A percentile compares a stretch with the other conserved stretches of the same genome.
Evolutionary conservation across 129 eudicot genomes (phyloP).

Genomic region (Artemisia annua): DNA sequence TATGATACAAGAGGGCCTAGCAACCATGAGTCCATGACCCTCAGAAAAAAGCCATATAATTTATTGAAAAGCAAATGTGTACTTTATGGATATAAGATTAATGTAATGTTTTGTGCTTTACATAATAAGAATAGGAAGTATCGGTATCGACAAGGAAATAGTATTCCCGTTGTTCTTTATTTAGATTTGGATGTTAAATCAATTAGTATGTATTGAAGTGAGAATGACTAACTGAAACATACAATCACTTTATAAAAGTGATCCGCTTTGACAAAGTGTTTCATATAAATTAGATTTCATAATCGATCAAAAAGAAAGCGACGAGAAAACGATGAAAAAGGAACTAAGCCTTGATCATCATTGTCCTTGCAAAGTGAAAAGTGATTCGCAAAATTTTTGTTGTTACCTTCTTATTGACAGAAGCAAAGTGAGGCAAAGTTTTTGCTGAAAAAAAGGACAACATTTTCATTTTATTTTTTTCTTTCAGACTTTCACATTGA

Average conservation of each 20-base stretch:
- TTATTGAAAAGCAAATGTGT: not conserved
- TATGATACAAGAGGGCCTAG: constrained; percentile 1
- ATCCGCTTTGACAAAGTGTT: not conserved
- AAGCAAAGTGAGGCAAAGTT: not conserved
- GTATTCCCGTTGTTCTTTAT: too few relatives aligned
- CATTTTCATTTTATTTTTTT: too few relatives aligned
- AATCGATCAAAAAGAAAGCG: too few relatives aligned
- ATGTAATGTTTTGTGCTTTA: constrained; percentile 25
- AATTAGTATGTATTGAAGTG: not conserved
- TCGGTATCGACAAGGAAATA: too few relatives aligned
- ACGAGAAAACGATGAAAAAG: constrained; percentile 15
- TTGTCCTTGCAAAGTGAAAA: constrained; percentile 27
- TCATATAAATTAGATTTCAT: too few relatives aligned
- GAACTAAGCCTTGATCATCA: constrained; percentile 3
- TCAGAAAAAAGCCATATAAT: constrained; percentile 4
- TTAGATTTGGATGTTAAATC: too few relatives aligned
- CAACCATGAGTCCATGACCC: constrained; percentile 7
- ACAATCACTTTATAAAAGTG: not conserved
- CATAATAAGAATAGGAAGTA: too few relatives aligned
- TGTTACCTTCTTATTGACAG: constrained; percentile 19
- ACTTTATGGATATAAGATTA: constrained; percentile 15
- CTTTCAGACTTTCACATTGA: too few relatives aligned
- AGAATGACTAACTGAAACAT: not conserved
- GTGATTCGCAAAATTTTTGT: not conserved
- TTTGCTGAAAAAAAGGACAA: not conserved